Evolutionary conservation across 2,329 filamentous ascomycete species (phyloP).

Genomic region (Trichophyton equinum): DNA sequence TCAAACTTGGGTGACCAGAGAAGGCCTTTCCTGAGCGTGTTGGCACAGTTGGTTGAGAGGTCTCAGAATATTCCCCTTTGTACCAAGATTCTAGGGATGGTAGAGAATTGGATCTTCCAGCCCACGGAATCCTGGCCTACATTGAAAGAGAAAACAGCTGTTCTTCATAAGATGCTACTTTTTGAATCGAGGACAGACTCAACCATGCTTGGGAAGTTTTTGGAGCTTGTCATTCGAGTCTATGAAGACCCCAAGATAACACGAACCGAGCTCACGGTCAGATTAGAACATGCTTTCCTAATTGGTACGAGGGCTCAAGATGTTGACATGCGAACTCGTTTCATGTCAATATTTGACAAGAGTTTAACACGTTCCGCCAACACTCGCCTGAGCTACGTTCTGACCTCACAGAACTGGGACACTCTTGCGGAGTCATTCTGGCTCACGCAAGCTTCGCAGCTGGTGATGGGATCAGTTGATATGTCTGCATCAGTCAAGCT

Average conservation of each 20-base stretch:
- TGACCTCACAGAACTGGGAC: conserved; percentile 93
- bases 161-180: conserved; percentile 96
- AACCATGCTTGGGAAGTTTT: conserved; percentile 79
- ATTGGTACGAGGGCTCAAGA: conserved; percentile 88
- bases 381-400: conserved; percentile 75
- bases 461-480: conserved; percentile 83
- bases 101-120: conserved; percentile 91
- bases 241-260: conserved; percentile 97
- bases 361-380: conserved; percentile 87
- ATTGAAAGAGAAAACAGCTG: conserved; percentile 95
- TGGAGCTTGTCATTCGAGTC: conserved; percentile 91
- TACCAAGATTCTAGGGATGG: conserved; percentile 84
- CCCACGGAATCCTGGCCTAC: conserved; percentile 93
- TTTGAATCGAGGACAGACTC: conserved; percentile 79
- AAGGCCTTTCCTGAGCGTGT: conserved; percentile 83
- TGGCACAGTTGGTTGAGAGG: conserved; percentile 90
- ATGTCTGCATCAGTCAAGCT: conserved; percentile 67
- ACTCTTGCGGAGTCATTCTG: conserved; percentile 90
- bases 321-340: conserved; percentile 91
- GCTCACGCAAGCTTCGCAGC: conserved; percentile 86
- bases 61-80: conserved; percentile 78
- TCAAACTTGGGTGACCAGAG: conserved; percentile 82
- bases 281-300: conserved; percentile 95
- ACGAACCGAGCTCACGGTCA: conserved; percentile 85
- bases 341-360: conserved; percentile 91